Percentiles rank a stretch among this genome's conserved stretches.
Evolutionary conservation across 768 basidiomycete genomes (phyloP).

Genomic region (Aureoboletus auriporus): DNA sequence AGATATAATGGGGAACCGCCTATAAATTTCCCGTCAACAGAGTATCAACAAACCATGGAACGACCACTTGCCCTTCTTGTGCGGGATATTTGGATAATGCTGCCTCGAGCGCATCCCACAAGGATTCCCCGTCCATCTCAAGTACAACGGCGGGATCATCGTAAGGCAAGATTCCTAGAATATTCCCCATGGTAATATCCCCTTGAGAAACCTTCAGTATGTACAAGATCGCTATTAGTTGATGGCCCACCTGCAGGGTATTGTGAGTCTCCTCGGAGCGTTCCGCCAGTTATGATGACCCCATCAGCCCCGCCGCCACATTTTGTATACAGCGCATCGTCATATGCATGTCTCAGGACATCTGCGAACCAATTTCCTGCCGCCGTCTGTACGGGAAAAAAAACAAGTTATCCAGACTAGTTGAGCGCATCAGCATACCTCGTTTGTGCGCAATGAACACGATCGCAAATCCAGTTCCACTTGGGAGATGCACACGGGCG

Average conservation of each 20-base stretch:
- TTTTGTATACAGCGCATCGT: conserved; percentile 58
- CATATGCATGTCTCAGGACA: conserved; percentile 77
- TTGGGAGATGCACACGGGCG: conserved; percentile 69
- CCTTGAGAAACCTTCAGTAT: conserved; percentile 38
- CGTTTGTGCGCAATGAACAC: conserved; percentile 65
- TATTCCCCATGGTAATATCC: conserved; percentile 75
- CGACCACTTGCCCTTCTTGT: conserved; percentile 70
- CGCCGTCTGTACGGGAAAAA: conserved; percentile 45
- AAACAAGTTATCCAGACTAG: not conserved
- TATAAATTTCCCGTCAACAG: conserved; percentile 25
- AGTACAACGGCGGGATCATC: conserved; percentile 81
- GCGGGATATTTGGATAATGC: conserved; percentile 78
- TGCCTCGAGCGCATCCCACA: conserved; percentile 79
- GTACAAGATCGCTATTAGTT: not conserved
- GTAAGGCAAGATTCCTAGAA: conserved; percentile 86
- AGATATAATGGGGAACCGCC: conserved; percentile 85
- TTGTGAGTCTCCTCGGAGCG: conserved; percentile 77
- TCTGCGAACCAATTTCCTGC: conserved; percentile 85
- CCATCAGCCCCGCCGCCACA: conserved; percentile 69
- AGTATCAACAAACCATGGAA: not conserved
- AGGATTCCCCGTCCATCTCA: conserved; percentile 69
- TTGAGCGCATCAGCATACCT: conserved; percentile 40
- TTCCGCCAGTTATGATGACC: conserved; percentile 79
- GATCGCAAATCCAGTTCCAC: conserved; percentile 72
- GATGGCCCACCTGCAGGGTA: conserved; percentile 68